Evolutionary conservation across 2,329 filamentous ascomycete species (phyloP).

Genomic region (Diaporthe eres): DNA sequence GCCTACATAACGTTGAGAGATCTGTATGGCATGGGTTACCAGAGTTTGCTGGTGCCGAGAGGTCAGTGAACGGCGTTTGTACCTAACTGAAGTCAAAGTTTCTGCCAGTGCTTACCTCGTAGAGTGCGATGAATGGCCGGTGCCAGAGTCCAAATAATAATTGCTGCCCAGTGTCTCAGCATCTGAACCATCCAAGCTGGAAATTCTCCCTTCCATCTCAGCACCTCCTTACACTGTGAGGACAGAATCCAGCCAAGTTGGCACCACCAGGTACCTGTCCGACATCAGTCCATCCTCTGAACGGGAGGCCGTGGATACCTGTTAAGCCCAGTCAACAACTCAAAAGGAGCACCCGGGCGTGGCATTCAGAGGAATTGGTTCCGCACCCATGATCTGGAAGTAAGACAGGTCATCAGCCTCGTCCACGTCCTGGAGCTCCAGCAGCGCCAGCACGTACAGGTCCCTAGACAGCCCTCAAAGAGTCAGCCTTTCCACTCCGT

Average conservation of each 20-base stretch:
- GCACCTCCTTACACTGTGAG: conserved; percentile 59
- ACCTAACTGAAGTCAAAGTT: too few relatives aligned
- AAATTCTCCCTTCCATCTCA: background rate
- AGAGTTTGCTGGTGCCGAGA: conserved; percentile 62
- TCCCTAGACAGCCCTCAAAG: conserved; percentile 54
- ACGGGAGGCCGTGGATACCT: conserved; percentile 54
- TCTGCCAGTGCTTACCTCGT: conserved; percentile 59
- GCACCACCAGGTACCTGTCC: conserved; percentile 52
- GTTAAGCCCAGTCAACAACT: conserved; percentile 29
- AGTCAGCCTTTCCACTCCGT: conserved; percentile 12
- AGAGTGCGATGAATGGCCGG: conserved; percentile 67
- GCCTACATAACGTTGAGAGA: conserved; percentile 60
- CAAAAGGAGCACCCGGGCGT: background rate
- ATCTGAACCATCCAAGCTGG: background rate
- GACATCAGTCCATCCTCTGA: conserved; percentile 54
- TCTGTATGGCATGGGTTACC: conserved; percentile 59
- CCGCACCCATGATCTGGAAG: conserved; percentile 63
- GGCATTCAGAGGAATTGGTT: conserved; percentile 39
- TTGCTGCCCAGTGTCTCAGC: conserved; percentile 53
- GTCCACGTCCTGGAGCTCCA: conserved; percentile 57
- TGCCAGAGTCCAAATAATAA: conserved; percentile 69
- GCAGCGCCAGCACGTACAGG: conserved; percentile 63
- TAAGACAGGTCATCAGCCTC: conserved; percentile 62
- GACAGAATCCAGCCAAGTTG: conserved; percentile 57
- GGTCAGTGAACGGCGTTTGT: conserved; percentile 35